Base-by-base conservation (phyloP, 306 rosid species). In the Urtica urens region DNA sequence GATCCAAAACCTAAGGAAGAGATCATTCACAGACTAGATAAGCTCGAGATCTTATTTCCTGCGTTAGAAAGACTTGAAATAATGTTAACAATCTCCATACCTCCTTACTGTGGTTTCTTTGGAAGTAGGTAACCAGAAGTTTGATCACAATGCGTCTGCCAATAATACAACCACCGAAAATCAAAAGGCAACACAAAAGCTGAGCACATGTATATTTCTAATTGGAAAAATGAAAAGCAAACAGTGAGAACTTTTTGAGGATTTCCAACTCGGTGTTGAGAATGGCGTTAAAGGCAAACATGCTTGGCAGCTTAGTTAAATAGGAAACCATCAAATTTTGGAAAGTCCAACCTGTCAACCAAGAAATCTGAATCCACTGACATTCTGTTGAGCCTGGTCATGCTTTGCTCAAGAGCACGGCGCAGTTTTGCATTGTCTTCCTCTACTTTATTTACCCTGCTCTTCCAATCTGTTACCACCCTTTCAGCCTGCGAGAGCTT, bases 71-170 rank as follows among this genome's bases (percentile, higher is more conserved):
- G 33, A 49, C 39, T 28, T 17, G 39, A 14, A 3, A 11, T 20
- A 49, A 53, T 31, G 29, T 28, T 37, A 47, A 30, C 54, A 16
- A 59, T 21, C 45, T 9, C 27, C 56, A 22, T 66, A 90, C 97
- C 95, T 88, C 97, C 79, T 84, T 88, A 73, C 93, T 90, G 73
- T 90, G 86, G 65, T 84, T 90, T 69, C 82, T 84, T 67, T 72
- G 93, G 67, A 90, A 90, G 72, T 81, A 90, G 29, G 97, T 84
- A 47, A 84, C 70, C 55, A 90, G 74, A 58, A 90, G 76, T 53
- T 84, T 90, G 64, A 90, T 90, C 58, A 90, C 95, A 66, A 90
- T 90, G 53, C 97, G 97, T 77, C 97, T 90, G 93, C 59, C 55
- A 76, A 67, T 34, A 67, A 57, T 67, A 51, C 57, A 15, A 2